phyloP scores from a whole-genome alignment of 73 alveolate genomes.

The Symbiodinium natans region DNA sequence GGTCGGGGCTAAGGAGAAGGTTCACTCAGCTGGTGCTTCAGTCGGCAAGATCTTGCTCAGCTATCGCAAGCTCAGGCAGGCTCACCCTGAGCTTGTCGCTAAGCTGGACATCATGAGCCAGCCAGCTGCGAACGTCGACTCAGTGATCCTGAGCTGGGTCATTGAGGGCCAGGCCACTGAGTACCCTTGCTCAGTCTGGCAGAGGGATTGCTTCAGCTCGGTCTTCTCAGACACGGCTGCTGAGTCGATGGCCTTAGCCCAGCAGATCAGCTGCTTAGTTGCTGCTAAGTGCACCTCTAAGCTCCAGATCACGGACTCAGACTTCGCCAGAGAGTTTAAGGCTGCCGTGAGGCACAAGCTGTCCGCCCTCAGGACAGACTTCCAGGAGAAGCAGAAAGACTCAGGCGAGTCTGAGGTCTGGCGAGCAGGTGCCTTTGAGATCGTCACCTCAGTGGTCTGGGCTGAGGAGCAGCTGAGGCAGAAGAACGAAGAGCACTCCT shows the following conservation, averaged over 20 bases:
- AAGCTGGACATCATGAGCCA: too few species aligned
- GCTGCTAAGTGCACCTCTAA: slow-evolving; percentile 19
- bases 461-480: neutral
- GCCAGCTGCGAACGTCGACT: too few species aligned
- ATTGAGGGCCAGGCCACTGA: too few species aligned
- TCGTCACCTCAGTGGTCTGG: neutral
- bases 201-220: too few species aligned
- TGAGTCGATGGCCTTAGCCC: neutral
- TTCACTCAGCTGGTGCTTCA: too few species aligned
- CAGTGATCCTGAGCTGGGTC: too few species aligned
- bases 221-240: neutral
- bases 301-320: slow-evolving; percentile 17
- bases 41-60: too few species aligned
- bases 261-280: too few species aligned
- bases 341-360: neutral
- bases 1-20: too few species aligned
- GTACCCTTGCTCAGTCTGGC: too few species aligned
- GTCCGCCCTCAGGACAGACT: neutral
- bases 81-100: too few species aligned
- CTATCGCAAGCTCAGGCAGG: too few species aligned
- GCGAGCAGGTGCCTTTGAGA: neutral
- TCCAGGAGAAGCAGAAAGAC: neutral
- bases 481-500: neutral
- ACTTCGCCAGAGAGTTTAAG: slow-evolving; percentile 12
- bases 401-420: neutral